Conservation (phyloP, 768 basidiomycete species). For the Russula abietina region DNA sequence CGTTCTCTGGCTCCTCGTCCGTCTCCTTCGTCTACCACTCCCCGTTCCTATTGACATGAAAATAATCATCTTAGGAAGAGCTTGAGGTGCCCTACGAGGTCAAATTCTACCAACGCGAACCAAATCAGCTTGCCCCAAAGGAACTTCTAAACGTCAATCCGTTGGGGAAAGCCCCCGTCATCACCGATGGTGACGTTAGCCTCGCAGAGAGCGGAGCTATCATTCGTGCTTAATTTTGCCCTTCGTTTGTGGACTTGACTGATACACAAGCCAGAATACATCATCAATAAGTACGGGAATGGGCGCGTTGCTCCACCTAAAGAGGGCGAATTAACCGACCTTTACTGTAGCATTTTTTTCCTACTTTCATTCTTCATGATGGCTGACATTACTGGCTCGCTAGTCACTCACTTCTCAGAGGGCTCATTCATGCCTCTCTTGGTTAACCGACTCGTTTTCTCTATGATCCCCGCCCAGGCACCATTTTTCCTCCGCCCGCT, state of each 20-base stretch:
- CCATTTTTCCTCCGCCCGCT: slow-evolving; percentile 37
- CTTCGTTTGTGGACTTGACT: background rate
- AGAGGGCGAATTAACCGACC: slow-evolving; percentile 33
- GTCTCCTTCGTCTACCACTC: background rate
- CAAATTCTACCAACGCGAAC: slow-evolving; percentile 36
- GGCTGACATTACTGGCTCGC: background rate
- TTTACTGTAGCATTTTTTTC: slow-evolving; percentile 31
- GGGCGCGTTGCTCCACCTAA: slow-evolving; percentile 27
- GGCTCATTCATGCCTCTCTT: slow-evolving; percentile 40
- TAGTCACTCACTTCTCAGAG: slow-evolving; percentile 40
- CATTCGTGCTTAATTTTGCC: slow-evolving; percentile 31
- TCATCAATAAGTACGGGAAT: slow-evolving; percentile 39
- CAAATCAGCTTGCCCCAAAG: slow-evolving; percentile 33
- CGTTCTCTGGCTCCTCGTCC: slow-evolving; percentile 42
- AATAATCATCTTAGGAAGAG: slow-evolving; percentile 39
- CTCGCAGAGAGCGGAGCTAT: slow-evolving; percentile 43
- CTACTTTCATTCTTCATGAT: background rate
- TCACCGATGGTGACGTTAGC: slow-evolving; percentile 41
- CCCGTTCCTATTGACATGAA: background rate
- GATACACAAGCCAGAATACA: slow-evolving; percentile 32
- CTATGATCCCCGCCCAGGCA: slow-evolving; percentile 30
- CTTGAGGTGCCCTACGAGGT: slow-evolving; percentile 41
- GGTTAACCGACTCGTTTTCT: slow-evolving; percentile 34
- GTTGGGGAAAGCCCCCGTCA: slow-evolving; percentile 44
- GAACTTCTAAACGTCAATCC: slow-evolving; percentile 38